These are phyloP conservation scores for Moricandia arvensis DNA, from an alignment of 345 rosid species.

Conservation along the genomic window DNA sequence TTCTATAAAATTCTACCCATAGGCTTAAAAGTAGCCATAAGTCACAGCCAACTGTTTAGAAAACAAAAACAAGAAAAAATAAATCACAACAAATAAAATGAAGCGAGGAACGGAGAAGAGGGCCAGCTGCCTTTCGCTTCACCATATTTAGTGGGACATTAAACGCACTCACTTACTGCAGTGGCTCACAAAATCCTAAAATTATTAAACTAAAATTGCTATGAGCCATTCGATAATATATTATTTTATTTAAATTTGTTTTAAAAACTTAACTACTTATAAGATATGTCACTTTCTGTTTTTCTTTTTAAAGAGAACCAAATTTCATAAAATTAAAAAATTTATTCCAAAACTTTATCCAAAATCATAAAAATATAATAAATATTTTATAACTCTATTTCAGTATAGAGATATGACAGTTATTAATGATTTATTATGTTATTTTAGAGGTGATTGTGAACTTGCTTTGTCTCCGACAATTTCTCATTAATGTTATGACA, in stretches of 20 bases:
- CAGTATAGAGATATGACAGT: no score
- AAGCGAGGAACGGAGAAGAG: constrained; percentile 29
- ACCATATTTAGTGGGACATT: constrained; percentile 30
- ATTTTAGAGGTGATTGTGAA: no score
- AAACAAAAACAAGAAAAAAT: background rate
- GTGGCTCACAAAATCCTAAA: constrained; percentile 10
- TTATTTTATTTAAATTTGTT: background rate
- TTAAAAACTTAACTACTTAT: background rate
- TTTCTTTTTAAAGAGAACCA: background rate
- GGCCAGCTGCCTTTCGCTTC: constrained; percentile 24
- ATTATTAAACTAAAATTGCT: constrained; percentile 7
- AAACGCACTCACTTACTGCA: constrained; percentile 18
- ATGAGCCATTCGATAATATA: constrained; percentile 13
- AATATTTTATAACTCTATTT: no score
- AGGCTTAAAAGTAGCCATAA: constrained; percentile 24
- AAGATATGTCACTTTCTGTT: background rate
- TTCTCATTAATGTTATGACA: no score
- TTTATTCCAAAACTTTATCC: background rate
- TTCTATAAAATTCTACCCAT: constrained; percentile 1
- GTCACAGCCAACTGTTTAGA: background rate
- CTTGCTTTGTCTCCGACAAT: no score
- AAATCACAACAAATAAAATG: background rate
- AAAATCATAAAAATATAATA: background rate
- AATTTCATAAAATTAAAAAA: background rate
- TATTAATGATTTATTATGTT: no score